Evolutionary conservation across 805 yeast genomes (phyloP).

Genomic region (Candida alai): DNA sequence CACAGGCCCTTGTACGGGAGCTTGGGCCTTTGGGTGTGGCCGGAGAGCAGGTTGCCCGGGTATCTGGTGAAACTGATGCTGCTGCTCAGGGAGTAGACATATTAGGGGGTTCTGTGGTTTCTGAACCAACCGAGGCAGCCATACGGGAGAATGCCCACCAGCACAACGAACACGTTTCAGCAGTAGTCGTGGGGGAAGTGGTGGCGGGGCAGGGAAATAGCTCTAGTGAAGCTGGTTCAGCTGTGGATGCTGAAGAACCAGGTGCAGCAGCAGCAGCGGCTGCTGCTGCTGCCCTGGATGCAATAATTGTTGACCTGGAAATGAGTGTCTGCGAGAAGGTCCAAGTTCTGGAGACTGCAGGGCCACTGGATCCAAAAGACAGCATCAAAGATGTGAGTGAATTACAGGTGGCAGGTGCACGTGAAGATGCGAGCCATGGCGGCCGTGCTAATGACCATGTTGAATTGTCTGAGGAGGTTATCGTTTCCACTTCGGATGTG

Average conservation of each 20-base stretch:
- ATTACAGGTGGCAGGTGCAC: background rate
- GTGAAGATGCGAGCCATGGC: background rate
- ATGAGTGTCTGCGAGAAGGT: background rate
- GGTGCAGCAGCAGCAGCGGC: conserved; percentile 2
- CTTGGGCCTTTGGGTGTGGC: too few relatives aligned
- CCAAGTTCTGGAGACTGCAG: conserved; percentile 1
- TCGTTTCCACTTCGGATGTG: background rate
- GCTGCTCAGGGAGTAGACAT: too few relatives aligned
- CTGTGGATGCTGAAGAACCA: conserved; percentile 1
- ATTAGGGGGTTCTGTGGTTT: too few relatives aligned
- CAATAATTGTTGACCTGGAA: background rate
- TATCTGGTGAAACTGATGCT: too few relatives aligned
- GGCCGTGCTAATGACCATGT: conserved; percentile 1
- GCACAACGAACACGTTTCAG: too few relatives aligned
- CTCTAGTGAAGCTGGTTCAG: background rate
- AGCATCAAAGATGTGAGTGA: background rate
- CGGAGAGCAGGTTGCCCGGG: too few relatives aligned
- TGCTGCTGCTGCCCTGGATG: conserved; percentile 2
- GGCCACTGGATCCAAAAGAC: conserved; percentile 1
- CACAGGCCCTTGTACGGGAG: too few relatives aligned
- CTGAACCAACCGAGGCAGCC: too few relatives aligned
- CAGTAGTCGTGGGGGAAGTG: too few relatives aligned
- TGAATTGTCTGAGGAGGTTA: conserved; percentile 1
- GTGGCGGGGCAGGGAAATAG: too few relatives aligned
- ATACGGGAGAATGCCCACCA: too few relatives aligned